Evolutionary conservation across 139 green algal genomes (phyloP).

Genomic region (Chlorella sp.): DNA sequence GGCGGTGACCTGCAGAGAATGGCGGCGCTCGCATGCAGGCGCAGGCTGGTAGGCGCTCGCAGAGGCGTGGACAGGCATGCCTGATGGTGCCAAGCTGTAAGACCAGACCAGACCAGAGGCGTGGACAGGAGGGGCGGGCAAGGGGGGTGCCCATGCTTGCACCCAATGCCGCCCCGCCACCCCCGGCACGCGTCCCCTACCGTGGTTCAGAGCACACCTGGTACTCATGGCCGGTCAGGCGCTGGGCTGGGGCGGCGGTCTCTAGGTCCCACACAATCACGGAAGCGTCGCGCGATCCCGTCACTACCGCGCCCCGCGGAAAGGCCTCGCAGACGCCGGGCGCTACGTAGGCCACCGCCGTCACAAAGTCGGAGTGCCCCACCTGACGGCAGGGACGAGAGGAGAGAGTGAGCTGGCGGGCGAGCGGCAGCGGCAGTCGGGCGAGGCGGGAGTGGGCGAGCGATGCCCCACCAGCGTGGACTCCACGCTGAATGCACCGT

Average conservation of each 20-base stretch:
- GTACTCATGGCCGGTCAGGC: slow-evolving; percentile 78
- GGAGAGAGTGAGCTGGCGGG: too few species aligned
- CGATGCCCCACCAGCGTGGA: slow-evolving; percentile 16
- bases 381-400: too few species aligned
- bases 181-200: neutral
- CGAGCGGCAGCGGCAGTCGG: neutral
- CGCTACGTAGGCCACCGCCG: slow-evolving; percentile 61
- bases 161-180: neutral
- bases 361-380: slow-evolving; percentile 87
- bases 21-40: too few species aligned
- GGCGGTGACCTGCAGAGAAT: slow-evolving; percentile 70
- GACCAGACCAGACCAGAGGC: too few species aligned
- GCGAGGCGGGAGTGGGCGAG: neutral
- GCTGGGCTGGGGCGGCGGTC: slow-evolving; percentile 32
- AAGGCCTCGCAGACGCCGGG: slow-evolving; percentile 22
- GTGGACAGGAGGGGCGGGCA: neutral
- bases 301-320: slow-evolving; percentile 64
- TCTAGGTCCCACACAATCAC: slow-evolving; percentile 85
- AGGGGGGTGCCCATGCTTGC: neutral
- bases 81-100: too few species aligned
- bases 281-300: slow-evolving; percentile 79
- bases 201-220: slow-evolving; percentile 44
- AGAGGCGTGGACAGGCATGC: too few species aligned
- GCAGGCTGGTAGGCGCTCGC: too few species aligned
- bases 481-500: slow-evolving; percentile 2